These are phyloP conservation scores for Raphidocelis subcapitata DNA, from an alignment of 139 green algal genomes.

Conservation along the genomic window DNA sequence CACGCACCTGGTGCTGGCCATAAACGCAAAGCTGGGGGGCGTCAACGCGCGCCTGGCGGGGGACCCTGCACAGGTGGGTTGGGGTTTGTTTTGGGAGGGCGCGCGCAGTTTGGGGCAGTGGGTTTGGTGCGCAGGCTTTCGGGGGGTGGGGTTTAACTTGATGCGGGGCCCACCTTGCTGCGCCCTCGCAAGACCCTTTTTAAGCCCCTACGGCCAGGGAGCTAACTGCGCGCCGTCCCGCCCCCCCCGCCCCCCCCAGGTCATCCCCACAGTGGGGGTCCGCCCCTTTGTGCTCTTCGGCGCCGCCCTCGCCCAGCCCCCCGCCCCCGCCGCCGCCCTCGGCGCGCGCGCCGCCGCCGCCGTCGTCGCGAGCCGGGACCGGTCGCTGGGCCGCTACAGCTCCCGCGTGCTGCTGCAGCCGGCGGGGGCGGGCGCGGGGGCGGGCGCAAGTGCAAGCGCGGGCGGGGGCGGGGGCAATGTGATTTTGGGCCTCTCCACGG, in stretches of 20 bases:
- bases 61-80: conserved; percentile 21
- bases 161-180: too few relatives aligned
- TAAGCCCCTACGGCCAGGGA: too few relatives aligned
- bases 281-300: conserved; percentile 70
- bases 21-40: conserved; percentile 83
- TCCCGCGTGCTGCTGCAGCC: conserved; percentile 42
- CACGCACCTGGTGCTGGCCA: conserved; percentile 69
- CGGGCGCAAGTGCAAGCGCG: not conserved
- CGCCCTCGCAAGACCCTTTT: too few relatives aligned
- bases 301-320: conserved; percentile 64
- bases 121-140: too few relatives aligned
- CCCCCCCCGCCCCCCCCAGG: not conserved
- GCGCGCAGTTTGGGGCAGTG: too few relatives aligned
- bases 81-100: too few relatives aligned
- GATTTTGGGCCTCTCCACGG: conserved; percentile 50
- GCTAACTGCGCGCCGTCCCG: not conserved
- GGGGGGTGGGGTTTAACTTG: too few relatives aligned
- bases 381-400: conserved; percentile 36
- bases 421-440: not conserved
- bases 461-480: conserved; percentile 7
- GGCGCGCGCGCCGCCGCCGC: conserved; percentile 52
- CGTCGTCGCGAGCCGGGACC: conserved; percentile 66
- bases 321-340: conserved; percentile 24
- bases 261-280: conserved; percentile 34
- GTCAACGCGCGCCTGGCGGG: conserved; percentile 48